phyloP scores from a whole-genome alignment of 208 protist genomes.

The Trypanosoma platydactyli region DNA sequence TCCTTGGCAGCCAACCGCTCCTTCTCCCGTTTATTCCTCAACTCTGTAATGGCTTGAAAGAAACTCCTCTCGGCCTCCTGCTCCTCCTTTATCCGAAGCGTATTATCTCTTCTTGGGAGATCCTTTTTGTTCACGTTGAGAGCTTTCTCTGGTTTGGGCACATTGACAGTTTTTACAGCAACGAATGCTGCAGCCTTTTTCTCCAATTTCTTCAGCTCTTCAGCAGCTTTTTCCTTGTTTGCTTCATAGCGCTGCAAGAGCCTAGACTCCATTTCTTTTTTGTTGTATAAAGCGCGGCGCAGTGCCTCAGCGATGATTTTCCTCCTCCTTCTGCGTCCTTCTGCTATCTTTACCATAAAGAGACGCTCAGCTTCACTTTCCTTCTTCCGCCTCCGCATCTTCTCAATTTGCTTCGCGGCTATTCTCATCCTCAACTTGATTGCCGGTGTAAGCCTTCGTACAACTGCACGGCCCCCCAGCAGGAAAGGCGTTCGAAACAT shows the following conservation, averaged over 20 bases:
- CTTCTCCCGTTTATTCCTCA: constrained; percentile 11
- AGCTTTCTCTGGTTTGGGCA: not conserved
- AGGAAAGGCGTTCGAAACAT: constrained; percentile 22
- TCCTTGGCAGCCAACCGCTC: constrained; percentile 4
- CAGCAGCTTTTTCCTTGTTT: constrained; percentile 27
- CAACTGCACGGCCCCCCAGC: not conserved
- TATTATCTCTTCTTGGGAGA: constrained; percentile 7
- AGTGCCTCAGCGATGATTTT: constrained; percentile 22
- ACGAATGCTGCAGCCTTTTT: constrained; percentile 2
- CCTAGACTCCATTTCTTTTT: constrained; percentile 18
- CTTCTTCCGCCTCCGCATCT: not conserved
- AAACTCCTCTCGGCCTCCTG: constrained; percentile 19
- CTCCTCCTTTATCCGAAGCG: constrained; percentile 16
- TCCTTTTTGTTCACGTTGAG: not conserved
- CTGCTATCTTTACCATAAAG: constrained; percentile 27
- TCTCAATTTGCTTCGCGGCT: not conserved
- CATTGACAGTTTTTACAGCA: not conserved
- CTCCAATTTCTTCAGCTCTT: constrained; percentile 28
- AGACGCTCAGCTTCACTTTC: constrained; percentile 32
- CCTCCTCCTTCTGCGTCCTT: constrained; percentile 16
- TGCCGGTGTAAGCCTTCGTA: not conserved
- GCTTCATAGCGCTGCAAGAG: constrained; percentile 24
- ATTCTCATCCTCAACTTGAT: not conserved
- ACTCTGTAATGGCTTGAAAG: constrained; percentile 18
- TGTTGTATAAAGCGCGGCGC: constrained; percentile 7